Percentiles rank a stretch among this genome's conserved stretches.
phyloP scores from a whole-genome alignment of 495 filamentous ascomycete species.

The Hyaloscypha variabilis region DNA sequence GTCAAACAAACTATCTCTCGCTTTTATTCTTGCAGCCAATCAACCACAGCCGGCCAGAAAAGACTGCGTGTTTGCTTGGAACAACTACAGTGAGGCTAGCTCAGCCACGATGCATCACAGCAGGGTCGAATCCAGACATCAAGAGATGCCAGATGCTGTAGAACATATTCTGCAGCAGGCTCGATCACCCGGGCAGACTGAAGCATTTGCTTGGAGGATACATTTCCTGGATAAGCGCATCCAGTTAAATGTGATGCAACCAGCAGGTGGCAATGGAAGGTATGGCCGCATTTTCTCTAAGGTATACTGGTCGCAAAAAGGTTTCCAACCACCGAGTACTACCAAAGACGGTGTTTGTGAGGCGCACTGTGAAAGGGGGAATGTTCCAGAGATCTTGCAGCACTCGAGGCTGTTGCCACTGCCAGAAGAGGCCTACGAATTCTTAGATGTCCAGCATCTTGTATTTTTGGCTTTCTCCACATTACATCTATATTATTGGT shows the following conservation, averaged over 20 bases:
- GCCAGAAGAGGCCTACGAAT: too few relatives aligned
- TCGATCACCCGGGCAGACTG: slow-evolving; percentile 21
- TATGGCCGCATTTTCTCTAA: neutral
- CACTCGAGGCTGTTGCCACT: too few relatives aligned
- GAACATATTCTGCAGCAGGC: slow-evolving; percentile 14
- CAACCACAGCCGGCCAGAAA: neutral
- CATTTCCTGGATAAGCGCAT: neutral
- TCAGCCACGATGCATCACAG: slow-evolving; percentile 24
- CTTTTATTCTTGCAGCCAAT: slow-evolving; percentile 15
- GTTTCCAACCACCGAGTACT: neutral
- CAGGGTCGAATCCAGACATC: slow-evolving; percentile 6
- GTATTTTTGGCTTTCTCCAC: too few relatives aligned
- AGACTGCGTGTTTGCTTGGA: slow-evolving; percentile 25
- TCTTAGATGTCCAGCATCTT: too few relatives aligned
- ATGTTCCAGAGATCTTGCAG: neutral
- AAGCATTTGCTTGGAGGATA: slow-evolving; percentile 21
- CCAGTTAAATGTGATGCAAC: neutral
- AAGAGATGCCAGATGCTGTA: slow-evolving; percentile 25
- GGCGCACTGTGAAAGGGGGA: neutral
- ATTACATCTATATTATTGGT: too few relatives aligned
- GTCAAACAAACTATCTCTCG: slow-evolving; percentile 27
- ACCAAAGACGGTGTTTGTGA: neutral
- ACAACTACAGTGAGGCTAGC: slow-evolving; percentile 12
- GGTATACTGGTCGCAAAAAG: neutral
- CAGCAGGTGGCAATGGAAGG: neutral